phyloP scores from a whole-genome alignment of 257 asterid genomes.

The Ajuga chamaepitys region DNA sequence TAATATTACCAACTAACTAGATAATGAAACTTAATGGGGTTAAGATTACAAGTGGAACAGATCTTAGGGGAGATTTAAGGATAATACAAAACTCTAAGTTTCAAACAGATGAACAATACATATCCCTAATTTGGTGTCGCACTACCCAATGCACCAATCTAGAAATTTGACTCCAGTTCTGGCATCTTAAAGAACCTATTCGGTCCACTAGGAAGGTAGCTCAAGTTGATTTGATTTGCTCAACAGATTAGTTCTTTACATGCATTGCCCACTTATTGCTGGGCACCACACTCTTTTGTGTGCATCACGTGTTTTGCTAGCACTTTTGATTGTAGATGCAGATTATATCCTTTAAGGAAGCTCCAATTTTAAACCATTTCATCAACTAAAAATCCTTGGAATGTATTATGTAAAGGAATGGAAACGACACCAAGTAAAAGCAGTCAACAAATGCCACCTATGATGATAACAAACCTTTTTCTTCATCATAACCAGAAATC shows the following conservation, averaged over 20 bases:
- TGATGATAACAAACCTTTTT: slow-evolving; percentile 59
- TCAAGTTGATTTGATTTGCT: neutral
- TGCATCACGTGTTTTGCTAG: neutral
- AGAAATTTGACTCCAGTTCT: neutral
- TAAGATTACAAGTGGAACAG: neutral
- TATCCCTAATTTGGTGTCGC: neutral
- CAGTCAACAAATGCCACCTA: neutral
- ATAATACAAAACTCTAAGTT: neutral
- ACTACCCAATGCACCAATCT: neutral
- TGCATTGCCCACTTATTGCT: neutral
- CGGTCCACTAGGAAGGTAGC: neutral
- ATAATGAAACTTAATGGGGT: neutral
- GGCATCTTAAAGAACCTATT: neutral
- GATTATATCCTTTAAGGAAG: neutral
- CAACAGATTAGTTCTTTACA: neutral
- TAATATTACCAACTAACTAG: neutral
- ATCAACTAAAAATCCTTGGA: neutral
- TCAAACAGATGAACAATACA: neutral
- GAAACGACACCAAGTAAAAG: neutral
- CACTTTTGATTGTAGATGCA: neutral
- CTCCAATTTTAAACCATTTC: neutral
- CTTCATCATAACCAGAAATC: slow-evolving; percentile 90
- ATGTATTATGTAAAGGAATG: slow-evolving; percentile 7
- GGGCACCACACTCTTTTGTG: neutral
- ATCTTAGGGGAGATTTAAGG: neutral